A percentile compares a stretch with the other conserved stretches of the same genome.
Conservation (phyloP, 2,329 filamentous ascomycete genomes). For the Monosporascus sp. region DNA sequence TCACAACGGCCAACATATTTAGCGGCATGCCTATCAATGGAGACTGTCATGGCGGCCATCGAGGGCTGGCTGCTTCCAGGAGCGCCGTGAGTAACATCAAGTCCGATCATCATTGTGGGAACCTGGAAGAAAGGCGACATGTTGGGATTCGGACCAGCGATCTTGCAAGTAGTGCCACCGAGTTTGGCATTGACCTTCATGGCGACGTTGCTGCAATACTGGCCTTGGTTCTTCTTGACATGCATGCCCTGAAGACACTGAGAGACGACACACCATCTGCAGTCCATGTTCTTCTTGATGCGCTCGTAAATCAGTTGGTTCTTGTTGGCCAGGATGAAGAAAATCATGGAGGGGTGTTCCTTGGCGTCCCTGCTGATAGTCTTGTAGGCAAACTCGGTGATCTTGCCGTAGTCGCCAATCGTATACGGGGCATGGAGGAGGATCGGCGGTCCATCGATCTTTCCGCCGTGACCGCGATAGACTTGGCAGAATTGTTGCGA, state of each 20-base stretch:
- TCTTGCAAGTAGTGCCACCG: slow-evolving; percentile 67
- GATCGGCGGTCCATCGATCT: slow-evolving; percentile 29
- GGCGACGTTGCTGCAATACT: slow-evolving; percentile 89
- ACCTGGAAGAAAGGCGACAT: slow-evolving; percentile 36
- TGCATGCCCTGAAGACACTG: slow-evolving; percentile 75
- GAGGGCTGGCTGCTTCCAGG: slow-evolving; percentile 65
- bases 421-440: slow-evolving; percentile 30
- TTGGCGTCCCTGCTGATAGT: slow-evolving; percentile 49
- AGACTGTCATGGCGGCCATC: slow-evolving; percentile 83
- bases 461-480: slow-evolving; percentile 48
- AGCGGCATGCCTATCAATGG: slow-evolving; percentile 65
- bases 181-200: slow-evolving; percentile 98
- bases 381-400: slow-evolving; percentile 53
- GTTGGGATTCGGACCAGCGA: slow-evolving; percentile 29
- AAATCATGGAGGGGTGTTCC: slow-evolving; percentile 65
- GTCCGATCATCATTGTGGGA: slow-evolving; percentile 80
- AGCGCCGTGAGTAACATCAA: slow-evolving; percentile 82
- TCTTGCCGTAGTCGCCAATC: slow-evolving; percentile 43
- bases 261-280: slow-evolving; percentile 74
- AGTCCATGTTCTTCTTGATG: slow-evolving; percentile 86
- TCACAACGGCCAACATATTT: slow-evolving; percentile 75
- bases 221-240: slow-evolving; percentile 63
- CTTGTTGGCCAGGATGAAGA: slow-evolving; percentile 71
- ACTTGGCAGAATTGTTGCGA: slow-evolving; percentile 36
- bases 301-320: slow-evolving; percentile 71